Evolutionary conservation across 1,284 basidiomycete species (phyloP).

Genomic region (Stygiomarasmius scandens): DNA sequence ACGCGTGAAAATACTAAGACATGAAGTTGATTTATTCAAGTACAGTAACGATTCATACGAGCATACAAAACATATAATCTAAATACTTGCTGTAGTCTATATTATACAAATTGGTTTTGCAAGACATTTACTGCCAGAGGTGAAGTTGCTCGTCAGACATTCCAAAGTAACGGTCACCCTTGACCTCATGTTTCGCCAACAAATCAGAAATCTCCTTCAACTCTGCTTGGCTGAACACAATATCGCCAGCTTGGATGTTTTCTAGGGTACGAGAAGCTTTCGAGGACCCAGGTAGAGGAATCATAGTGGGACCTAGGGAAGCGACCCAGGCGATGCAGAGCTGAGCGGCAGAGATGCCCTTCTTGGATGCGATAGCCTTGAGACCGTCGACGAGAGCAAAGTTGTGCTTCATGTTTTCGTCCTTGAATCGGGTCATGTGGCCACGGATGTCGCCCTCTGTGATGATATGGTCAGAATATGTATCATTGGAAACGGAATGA

Average conservation of each 20-base stretch:
- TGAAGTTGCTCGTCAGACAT: background rate
- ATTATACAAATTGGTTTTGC: too few relatives aligned
- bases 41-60: too few relatives aligned
- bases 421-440: constrained; percentile 26
- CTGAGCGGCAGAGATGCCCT: constrained; percentile 56
- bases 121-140: background rate
- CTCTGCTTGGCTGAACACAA: constrained; percentile 43
- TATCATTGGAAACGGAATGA: background rate
- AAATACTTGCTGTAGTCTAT: background rate
- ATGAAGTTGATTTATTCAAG: too few relatives aligned
- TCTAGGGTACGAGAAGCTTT: constrained; percentile 42
- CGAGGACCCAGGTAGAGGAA: constrained; percentile 61
- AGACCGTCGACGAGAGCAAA: constrained; percentile 53
- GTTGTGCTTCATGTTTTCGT: constrained; percentile 54
- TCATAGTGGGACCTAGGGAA: constrained; percentile 45
- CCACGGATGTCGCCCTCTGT: constrained; percentile 29
- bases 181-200: background rate
- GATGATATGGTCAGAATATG: background rate
- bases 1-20: too few relatives aligned
- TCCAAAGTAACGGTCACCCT: constrained; percentile 6
- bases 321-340: constrained; percentile 54
- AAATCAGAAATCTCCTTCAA: constrained; percentile 36
- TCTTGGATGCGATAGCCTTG: constrained; percentile 48
- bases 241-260: constrained; percentile 45
- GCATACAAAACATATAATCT: too few relatives aligned